Evolutionary conservation across 2,329 filamentous ascomycete species (phyloP).

Genomic region (Trichophyton verrucosum): DNA sequence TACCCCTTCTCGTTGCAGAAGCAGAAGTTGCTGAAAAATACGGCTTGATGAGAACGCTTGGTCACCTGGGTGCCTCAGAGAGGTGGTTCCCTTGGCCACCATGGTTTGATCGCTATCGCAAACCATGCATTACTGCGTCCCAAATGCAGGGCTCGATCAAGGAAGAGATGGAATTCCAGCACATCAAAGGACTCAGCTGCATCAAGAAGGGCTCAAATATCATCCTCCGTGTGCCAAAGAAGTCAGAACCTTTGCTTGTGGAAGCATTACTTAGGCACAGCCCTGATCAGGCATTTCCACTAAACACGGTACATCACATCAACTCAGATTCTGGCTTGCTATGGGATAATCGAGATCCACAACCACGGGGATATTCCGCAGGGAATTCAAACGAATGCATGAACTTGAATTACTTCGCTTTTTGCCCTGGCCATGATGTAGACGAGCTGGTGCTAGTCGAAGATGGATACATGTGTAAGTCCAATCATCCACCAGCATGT

Average conservation of each 20-base stretch:
- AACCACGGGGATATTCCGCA: conserved; percentile 6
- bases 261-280: conserved; percentile 4
- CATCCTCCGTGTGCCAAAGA: conserved; percentile 4
- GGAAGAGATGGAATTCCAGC: neutral
- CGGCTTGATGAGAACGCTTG: conserved; percentile 7
- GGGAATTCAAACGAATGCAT: conserved; percentile 9
- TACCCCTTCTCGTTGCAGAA: conserved; percentile 7
- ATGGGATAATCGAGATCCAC: conserved; percentile 7
- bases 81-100: conserved; percentile 10
- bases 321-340: conserved; percentile 10
- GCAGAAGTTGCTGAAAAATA: conserved; percentile 9
- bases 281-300: conserved; percentile 3
- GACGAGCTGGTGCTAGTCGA: conserved; percentile 8
- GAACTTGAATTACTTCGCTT: conserved; percentile 10
- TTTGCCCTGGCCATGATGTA: conserved; percentile 8
- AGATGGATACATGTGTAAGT: conserved; percentile 10
- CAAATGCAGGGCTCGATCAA: conserved; percentile 6
- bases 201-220: conserved; percentile 7
- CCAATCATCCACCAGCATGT: neutral
- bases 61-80: conserved; percentile 9
- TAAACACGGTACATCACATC: conserved; percentile 5
- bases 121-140: conserved; percentile 7
- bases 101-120: conserved; percentile 10
- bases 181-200: conserved; percentile 6
- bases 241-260: conserved; percentile 4